Percentiles rank a stretch among this genome's conserved stretches.
Evolutionary conservation across 495 filamentous ascomycete species (phyloP).

Genomic region (Penicillium antarcticum): DNA sequence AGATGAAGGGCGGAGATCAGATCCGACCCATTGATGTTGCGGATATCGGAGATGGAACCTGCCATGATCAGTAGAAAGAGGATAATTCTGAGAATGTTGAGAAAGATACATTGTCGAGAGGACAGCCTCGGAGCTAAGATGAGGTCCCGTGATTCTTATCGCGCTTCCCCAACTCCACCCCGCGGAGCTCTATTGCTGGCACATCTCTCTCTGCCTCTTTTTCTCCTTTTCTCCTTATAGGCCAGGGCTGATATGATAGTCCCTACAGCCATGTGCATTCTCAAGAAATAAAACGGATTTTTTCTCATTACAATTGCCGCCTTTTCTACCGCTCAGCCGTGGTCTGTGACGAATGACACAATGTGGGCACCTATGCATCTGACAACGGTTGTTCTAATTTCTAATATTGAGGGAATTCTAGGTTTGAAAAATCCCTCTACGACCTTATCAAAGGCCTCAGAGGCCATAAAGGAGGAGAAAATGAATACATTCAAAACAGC

Average conservation of each 20-base stretch:
- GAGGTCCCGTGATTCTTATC: constrained; percentile 27
- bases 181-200: constrained; percentile 3
- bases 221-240: neutral
- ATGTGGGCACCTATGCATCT: constrained; percentile 10
- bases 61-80: constrained; percentile 12
- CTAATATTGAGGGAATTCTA: constrained; percentile 26
- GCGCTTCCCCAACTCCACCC: constrained; percentile 9
- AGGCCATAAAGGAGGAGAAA: constrained; percentile 89
- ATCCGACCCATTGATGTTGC: constrained; percentile 30
- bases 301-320: neutral
- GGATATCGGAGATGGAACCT: constrained; percentile 5
- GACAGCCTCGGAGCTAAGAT: neutral
- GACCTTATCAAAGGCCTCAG: constrained; percentile 96
- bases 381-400: neutral
- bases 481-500: constrained; percentile 86
- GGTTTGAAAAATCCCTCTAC: constrained; percentile 99
- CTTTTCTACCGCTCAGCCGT: neutral
- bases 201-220: neutral
- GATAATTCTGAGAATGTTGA: neutral
- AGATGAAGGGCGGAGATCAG: constrained; percentile 58
- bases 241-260: neutral
- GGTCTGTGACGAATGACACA: neutral
- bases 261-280: neutral
- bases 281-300: neutral
- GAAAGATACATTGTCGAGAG: neutral